A percentile compares a stretch with the other conserved stretches of the same genome.
Conservation (phyloP, 495 filamentous ascomycete genomes). For the Penicillium lividum region DNA sequence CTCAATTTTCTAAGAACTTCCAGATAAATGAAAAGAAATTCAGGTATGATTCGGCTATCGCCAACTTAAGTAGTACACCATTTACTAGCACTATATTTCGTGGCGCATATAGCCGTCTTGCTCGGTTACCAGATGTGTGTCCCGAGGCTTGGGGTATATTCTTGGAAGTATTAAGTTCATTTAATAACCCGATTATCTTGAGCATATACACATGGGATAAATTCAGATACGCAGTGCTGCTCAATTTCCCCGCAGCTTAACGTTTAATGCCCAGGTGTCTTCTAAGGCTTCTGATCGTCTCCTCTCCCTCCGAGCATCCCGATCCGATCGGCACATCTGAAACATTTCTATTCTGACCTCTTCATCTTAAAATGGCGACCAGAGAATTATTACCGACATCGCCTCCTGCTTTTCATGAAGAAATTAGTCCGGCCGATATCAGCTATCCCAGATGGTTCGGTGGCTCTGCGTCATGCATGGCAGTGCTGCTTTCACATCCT, state of each 20-base stretch:
- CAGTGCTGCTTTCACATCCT: conserved; percentile 43
- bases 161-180: background rate
- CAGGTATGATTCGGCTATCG: too few species aligned
- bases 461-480: conserved; percentile 46
- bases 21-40: too few species aligned
- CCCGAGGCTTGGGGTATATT: conserved; percentile 1
- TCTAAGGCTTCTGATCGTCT: too few species aligned
- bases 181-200: background rate
- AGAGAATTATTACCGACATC: background rate
- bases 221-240: background rate
- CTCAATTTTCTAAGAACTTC: too few species aligned
- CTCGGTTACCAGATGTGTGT: background rate
- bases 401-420: background rate
- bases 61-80: too few species aligned
- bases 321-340: background rate
- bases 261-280: too few species aligned
- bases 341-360: background rate
- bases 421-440: conserved; percentile 17
- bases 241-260: too few species aligned
- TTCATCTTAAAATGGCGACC: background rate
- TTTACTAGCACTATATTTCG: too few species aligned
- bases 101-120: conserved; percentile 6
- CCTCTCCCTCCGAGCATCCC: background rate
- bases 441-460: conserved; percentile 46
- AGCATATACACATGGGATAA: background rate